Evolutionary conservation across 1,139 yeast species (phyloP).

Genomic region (Taphrina betulina): DNA sequence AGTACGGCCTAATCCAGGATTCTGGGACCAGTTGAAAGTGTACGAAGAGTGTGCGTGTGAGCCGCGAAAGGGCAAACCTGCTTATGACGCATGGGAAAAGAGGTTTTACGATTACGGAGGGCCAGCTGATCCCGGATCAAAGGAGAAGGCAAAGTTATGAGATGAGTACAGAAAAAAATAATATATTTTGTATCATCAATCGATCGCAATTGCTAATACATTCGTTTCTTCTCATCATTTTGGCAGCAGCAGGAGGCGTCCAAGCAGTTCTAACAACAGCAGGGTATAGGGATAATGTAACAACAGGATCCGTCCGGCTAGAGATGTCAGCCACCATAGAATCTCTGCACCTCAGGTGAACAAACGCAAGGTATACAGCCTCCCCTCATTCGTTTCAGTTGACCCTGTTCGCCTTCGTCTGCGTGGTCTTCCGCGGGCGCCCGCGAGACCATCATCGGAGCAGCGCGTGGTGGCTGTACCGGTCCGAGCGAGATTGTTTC

Average conservation of each 20-base stretch:
- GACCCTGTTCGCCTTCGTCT: conserved; percentile 21
- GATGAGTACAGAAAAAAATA: too few relatives aligned
- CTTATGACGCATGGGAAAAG: conserved; percentile 30
- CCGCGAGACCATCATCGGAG: conserved; percentile 8
- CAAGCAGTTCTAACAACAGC: conserved; percentile 18
- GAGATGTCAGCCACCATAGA: background rate
- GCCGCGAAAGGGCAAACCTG: conserved; percentile 16
- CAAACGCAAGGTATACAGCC: conserved; percentile 24
- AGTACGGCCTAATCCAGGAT: conserved; percentile 27
- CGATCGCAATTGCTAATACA: too few relatives aligned
- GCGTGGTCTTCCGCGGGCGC: conserved; percentile 5
- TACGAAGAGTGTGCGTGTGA: conserved; percentile 18
- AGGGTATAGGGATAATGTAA: conserved; percentile 28
- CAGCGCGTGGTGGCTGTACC: conserved; percentile 2
- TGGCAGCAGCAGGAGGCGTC: too few relatives aligned
- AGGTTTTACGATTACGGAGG: conserved; percentile 20
- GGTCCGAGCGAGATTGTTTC: conserved; percentile 7
- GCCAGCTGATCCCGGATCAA: conserved; percentile 17
- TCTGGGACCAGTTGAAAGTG: conserved; percentile 23
- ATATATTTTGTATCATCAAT: too few relatives aligned
- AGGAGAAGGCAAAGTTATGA: conserved; percentile 7
- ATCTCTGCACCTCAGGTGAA: background rate
- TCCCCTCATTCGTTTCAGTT: conserved; percentile 24
- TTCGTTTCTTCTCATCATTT: too few relatives aligned
- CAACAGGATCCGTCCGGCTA: conserved; percentile 30